A percentile compares a stretch with the other conserved stretches of the same genome.
These are phyloP conservation scores for Penstemon davidsonii DNA, from an alignment of 257 asterid species.

Conservation along the genomic window DNA sequence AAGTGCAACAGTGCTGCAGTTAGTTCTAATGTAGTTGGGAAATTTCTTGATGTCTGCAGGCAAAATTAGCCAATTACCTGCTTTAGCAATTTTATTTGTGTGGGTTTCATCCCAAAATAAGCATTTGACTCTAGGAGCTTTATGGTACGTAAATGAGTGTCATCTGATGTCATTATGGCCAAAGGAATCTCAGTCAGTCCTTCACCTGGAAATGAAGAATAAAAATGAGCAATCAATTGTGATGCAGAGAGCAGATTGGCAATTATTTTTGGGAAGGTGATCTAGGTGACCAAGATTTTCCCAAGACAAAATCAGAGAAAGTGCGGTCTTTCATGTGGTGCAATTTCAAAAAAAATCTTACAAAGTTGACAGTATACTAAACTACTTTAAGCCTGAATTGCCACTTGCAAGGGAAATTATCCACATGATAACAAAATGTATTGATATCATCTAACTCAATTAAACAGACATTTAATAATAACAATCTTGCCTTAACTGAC, in stretches of 20 bases:
- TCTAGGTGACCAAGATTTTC: conserved; percentile 1
- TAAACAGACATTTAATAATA: conserved; percentile 11
- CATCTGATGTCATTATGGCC: conserved; percentile 97
- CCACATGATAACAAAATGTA: not conserved
- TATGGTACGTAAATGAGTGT: conserved; percentile 76
- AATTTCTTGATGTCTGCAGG: conserved; percentile 2
- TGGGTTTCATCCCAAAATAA: conserved; percentile 93
- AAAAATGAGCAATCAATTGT: conserved; percentile 22
- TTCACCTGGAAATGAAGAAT: conserved; percentile 46
- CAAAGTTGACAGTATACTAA: conserved; percentile 9
- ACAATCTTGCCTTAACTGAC: conserved; percentile 10
- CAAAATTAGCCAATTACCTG: conserved; percentile 56
- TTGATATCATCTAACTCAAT: not conserved
- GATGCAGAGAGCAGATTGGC: not conserved
- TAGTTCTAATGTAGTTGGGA: conserved; percentile 2
- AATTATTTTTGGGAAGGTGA: conserved; percentile 5
- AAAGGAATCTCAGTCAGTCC: conserved; percentile 78
- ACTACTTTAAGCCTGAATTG: conserved; percentile 13
- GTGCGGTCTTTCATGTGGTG: not conserved
- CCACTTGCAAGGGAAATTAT: not conserved
- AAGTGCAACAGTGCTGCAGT: conserved; percentile 22
- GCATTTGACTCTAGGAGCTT: conserved; percentile 70
- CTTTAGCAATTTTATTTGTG: conserved; percentile 82
- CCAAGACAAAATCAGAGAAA: conserved; percentile 8
- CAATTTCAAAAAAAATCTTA: conserved; percentile 14